Evolutionary conservation across 176 grass and related monocot species (phyloP).

Genomic region (Zea luxurians): DNA sequence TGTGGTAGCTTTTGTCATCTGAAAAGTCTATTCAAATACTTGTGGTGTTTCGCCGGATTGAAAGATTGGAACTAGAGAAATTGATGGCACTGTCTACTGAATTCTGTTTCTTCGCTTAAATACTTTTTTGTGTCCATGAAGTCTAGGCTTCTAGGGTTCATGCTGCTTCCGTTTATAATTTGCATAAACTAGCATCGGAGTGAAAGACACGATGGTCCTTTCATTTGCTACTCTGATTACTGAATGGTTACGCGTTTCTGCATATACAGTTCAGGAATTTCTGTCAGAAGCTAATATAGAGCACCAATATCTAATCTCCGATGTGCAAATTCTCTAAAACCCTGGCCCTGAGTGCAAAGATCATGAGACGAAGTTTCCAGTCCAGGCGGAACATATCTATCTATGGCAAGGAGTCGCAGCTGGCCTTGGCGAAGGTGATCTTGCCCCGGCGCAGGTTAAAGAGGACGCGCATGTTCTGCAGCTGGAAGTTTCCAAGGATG

Average conservation of each 20-base stretch:
- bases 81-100: background rate
- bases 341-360: background rate
- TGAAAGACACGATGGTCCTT: background rate
- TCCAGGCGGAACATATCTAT: background rate
- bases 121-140: no score
- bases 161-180: no score
- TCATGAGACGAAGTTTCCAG: background rate
- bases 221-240: background rate
- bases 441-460: slow-evolving; percentile 46
- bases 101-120: background rate
- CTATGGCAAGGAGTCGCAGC: slow-evolving; percentile 30
- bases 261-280: background rate
- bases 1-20: slow-evolving; percentile 1
- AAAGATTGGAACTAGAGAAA: background rate
- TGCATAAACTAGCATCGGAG: no score
- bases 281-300: background rate
- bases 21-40: slow-evolving; percentile 7
- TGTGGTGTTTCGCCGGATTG: background rate
- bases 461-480: slow-evolving; percentile 59
- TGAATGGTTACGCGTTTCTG: background rate
- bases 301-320: background rate
- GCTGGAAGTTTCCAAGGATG: slow-evolving; percentile 69
- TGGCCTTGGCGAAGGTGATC: slow-evolving; percentile 52
- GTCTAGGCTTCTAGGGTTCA: no score
- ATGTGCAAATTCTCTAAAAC: slow-evolving; percentile 9